Evolutionary conservation across 2,329 filamentous ascomycete genomes (phyloP).

Genomic region (Tolypocladium nubicola): DNA sequence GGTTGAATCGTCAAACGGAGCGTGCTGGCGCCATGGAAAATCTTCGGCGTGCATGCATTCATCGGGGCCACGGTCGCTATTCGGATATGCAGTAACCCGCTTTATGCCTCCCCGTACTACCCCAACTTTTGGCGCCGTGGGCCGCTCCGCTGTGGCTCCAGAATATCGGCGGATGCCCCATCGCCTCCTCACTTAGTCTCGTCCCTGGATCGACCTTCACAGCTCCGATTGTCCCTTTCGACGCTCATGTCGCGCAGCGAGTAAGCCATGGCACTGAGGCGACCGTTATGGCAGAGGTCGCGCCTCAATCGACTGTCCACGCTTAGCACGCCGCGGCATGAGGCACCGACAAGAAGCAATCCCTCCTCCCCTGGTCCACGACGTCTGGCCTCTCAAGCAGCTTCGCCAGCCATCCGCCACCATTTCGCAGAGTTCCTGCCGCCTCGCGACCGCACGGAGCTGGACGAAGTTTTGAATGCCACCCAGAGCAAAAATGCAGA

Average conservation of each 20-base stretch:
- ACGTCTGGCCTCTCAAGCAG: constrained; percentile 12
- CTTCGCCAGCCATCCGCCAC: constrained; percentile 1
- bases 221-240: neutral
- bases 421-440: constrained; percentile 6
- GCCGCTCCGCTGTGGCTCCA: constrained; percentile 1
- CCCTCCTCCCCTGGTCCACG: constrained; percentile 12
- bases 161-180: neutral
- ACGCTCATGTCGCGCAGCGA: neutral
- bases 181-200: neutral
- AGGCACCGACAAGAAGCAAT: constrained; percentile 12
- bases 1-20: constrained; percentile 3
- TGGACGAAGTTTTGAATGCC: constrained; percentile 18
- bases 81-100: constrained; percentile 3
- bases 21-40: constrained; percentile 7
- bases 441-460: constrained; percentile 4
- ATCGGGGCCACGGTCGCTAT: neutral
- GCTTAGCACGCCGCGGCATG: constrained; percentile 9
- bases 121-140: constrained; percentile 3
- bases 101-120: neutral
- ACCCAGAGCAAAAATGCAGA: constrained; percentile 17
- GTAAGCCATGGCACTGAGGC: constrained; percentile 19
- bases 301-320: constrained; percentile 10
- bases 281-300: constrained; percentile 12
- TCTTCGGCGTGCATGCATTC: constrained; percentile 7
- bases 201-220: neutral